A percentile compares a stretch with the other conserved stretches of the same genome.
phyloP scores from a whole-genome alignment of 2,329 filamentous ascomycete species.

The Fusarium sp. region DNA sequence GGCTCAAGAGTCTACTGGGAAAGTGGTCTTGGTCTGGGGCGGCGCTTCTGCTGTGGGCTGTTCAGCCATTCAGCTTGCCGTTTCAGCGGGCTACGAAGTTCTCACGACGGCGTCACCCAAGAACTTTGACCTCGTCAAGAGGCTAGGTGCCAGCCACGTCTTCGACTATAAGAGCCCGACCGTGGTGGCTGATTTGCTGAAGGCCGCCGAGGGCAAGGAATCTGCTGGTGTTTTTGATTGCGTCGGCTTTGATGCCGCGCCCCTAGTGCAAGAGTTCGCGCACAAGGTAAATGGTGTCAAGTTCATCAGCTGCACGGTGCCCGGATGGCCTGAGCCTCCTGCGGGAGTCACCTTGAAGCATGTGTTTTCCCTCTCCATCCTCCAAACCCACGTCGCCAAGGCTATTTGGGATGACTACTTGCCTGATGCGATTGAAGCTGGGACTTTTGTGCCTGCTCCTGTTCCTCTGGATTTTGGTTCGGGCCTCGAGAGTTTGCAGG shows the following conservation, averaged over 20 bases:
- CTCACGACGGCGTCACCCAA: conserved; percentile 59
- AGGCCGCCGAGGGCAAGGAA: conserved; percentile 8
- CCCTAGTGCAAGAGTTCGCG: conserved; percentile 12
- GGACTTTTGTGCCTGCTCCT: conserved; percentile 26
- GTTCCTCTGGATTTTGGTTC: conserved; percentile 31
- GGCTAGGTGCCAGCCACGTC: conserved; percentile 60
- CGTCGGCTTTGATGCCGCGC: conserved; percentile 20
- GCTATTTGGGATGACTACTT: conserved; percentile 33
- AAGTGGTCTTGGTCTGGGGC: conserved; percentile 59
- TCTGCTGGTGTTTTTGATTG: conserved; percentile 28
- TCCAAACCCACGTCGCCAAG: conserved; percentile 29
- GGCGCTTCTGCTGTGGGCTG: conserved; percentile 64
- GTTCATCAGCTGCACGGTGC: conserved; percentile 29
- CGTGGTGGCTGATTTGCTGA: conserved; percentile 34
- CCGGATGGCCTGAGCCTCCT: not conserved
- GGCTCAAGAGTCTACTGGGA: not conserved
- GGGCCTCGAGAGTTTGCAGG: conserved; percentile 23
- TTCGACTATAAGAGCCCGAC: conserved; percentile 61
- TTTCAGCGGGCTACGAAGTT: conserved; percentile 62
- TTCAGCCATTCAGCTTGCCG: conserved; percentile 62
- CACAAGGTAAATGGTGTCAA: conserved; percentile 24
- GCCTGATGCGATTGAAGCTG: conserved; percentile 25
- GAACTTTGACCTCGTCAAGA: conserved; percentile 61
- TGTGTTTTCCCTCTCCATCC: conserved; percentile 24
- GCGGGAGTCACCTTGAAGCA: conserved; percentile 10